Evolutionary conservation across 129 eudicot species (phyloP), one percentile per base, ranked within the genome.

Genomic region (Artemisia tridentata): DNA sequence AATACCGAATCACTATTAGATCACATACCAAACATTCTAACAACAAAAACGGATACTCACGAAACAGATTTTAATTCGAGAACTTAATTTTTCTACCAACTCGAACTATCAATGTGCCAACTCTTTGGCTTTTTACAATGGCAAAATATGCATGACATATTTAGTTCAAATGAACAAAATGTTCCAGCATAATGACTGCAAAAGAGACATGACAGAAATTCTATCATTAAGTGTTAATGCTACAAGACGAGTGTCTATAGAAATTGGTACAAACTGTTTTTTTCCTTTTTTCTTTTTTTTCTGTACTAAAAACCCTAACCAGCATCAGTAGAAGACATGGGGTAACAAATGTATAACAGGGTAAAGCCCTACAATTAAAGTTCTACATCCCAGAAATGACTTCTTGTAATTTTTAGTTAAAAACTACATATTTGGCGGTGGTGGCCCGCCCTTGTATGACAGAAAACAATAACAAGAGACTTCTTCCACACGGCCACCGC

Each of bases 341-440:
- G 65, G 68, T 60, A 80, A 76, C 76, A 76, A 62, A 56, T 56
- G 75, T 71, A 76, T 79, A 67, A 78, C 80, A 70, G 21, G 47
- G 71, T 72, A 68, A 75, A 20, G 59, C 70, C 65, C 68, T 76
- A 72, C 56, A 78, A 7, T 38, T 38, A 38, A 73, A 73, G 13
- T 56, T 72, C 70, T 59, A 67, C 63, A 43, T 71, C 72, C 65
- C 27, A 14, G 10, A 19, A 54, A 45, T 63, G 12, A 45, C 47
- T 17, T 55, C 20, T 19, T 76, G 82, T 73, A 75, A 65, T 72
- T 61, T 16, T 61, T 16, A 65, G 79, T 72, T 72, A 77, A 49
- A 38, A 69, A 78, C 84, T 74, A 21, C 85, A 73, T 63, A 63
- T 31, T 27, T 18, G 8, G 67, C 38, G 20, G 49, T 56, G 54